Conservation (phyloP, 441 rosid genomes). For the Hypseocharis bilobata region DNA sequence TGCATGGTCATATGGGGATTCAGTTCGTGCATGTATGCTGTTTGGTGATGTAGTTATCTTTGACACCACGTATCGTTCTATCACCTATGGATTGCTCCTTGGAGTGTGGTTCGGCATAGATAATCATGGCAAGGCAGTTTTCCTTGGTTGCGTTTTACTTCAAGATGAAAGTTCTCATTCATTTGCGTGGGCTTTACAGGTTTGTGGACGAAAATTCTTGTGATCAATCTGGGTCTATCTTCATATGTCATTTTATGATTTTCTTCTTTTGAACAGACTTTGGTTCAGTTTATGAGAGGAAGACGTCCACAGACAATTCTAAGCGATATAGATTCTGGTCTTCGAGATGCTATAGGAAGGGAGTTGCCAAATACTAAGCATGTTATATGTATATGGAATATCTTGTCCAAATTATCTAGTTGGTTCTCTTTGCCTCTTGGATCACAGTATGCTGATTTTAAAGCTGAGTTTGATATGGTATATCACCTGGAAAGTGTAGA, state of each 20-base stretch:
- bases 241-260: conserved; percentile 24
- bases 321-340: conserved; percentile 66
- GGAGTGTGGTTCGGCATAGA: conserved; percentile 78
- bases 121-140: conserved; percentile 52
- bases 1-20: conserved; percentile 73
- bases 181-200: conserved; percentile 89
- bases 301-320: conserved; percentile 64
- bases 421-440: conserved; percentile 73
- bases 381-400: conserved; percentile 49
- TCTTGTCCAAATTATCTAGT: conserved; percentile 58
- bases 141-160: conserved; percentile 69
- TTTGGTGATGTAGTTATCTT: conserved; percentile 72
- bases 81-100: conserved; percentile 67
- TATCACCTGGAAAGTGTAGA: conserved; percentile 45
- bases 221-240: conserved; percentile 26
- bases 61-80: conserved; percentile 63
- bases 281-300: conserved; percentile 71
- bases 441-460: conserved; percentile 59
- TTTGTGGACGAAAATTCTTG: conserved; percentile 36
- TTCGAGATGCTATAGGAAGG: conserved; percentile 60
- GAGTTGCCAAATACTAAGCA: conserved; percentile 74
- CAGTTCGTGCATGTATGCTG: conserved; percentile 41
- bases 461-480: conserved; percentile 54
- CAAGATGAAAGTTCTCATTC: conserved; percentile 64
- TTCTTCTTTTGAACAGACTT: conserved; percentile 55